Evolutionary conservation across 805 yeast species (phyloP).

Genomic region (Scheffersomyces stipitis): DNA sequence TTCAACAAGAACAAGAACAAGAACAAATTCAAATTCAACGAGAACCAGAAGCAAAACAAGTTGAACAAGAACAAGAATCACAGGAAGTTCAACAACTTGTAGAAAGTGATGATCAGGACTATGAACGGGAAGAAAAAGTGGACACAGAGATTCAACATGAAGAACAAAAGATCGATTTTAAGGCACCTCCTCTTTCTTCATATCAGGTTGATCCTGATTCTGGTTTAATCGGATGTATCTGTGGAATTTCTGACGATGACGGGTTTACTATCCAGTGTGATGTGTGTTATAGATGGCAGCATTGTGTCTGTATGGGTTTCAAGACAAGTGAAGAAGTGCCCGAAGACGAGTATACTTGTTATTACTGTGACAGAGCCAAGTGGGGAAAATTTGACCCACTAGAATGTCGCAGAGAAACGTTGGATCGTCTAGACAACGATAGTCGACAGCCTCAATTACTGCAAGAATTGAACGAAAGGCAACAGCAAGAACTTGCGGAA

Average conservation of each 20-base stretch:
- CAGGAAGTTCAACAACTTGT: not conserved
- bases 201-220: constrained; percentile 78
- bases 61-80: not conserved
- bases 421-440: constrained; percentile 30
- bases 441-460: constrained; percentile 4
- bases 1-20: not conserved
- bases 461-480: constrained; percentile 13
- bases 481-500: constrained; percentile 3
- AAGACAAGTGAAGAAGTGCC: constrained; percentile 72
- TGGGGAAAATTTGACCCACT: constrained; percentile 46
- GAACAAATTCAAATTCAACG: not conserved
- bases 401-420: constrained; percentile 28
- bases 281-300: constrained; percentile 91
- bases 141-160: not conserved
- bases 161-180: constrained; percentile 1
- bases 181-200: constrained; percentile 35
- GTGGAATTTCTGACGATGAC: constrained; percentile 84
- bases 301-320: constrained; percentile 85
- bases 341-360: constrained; percentile 73
- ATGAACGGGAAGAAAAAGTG: not conserved
- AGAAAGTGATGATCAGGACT: constrained; percentile 1
- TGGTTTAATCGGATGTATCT: constrained; percentile 85
- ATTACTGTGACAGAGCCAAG: constrained; percentile 58
- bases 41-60: too few relatives aligned
- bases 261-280: constrained; percentile 96